phyloP scores from a whole-genome alignment of 352 stramenopile genomes.

The Elongisporangium senticosum region DNA sequence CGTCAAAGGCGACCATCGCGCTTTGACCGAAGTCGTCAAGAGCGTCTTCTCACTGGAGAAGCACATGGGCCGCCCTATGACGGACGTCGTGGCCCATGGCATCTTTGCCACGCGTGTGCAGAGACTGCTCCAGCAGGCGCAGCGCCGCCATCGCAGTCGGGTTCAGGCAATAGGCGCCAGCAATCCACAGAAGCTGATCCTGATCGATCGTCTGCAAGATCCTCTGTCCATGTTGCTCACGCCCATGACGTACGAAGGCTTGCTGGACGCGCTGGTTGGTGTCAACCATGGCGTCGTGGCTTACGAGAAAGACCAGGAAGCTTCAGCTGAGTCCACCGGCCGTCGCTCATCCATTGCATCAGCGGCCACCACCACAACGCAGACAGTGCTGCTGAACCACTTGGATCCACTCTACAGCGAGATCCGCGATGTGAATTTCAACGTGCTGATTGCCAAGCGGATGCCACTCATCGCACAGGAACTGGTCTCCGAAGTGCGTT shows the following conservation, averaged over 20 bases:
- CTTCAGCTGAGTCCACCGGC: constrained; percentile 1
- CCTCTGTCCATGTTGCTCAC: constrained; percentile 77
- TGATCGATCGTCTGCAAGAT: constrained; percentile 77
- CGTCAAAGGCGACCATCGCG: constrained; percentile 49
- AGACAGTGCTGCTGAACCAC: constrained; percentile 66
- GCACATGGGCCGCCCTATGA: constrained; percentile 27
- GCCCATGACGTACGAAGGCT: constrained; percentile 80
- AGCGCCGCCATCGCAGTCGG: constrained; percentile 20
- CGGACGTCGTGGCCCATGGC: constrained; percentile 40
- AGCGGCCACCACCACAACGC: constrained; percentile 13
- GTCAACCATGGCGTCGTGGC: constrained; percentile 70
- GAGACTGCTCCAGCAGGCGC: constrained; percentile 54
- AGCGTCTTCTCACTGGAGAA: constrained; percentile 57
- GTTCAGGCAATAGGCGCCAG: not conserved
- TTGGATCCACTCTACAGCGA: constrained; percentile 62
- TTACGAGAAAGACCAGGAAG: constrained; percentile 38
- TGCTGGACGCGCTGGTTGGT: constrained; percentile 65
- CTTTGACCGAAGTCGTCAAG: constrained; percentile 55
- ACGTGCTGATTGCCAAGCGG: constrained; percentile 46
- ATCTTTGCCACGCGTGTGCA: constrained; percentile 52
- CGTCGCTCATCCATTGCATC: constrained; percentile 1
- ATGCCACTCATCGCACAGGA: constrained; percentile 48
- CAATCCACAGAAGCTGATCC: constrained; percentile 37
- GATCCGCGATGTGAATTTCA: constrained; percentile 80
- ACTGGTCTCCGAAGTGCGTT: constrained; percentile 42